Evolutionary conservation across 768 basidiomycete species (phyloP).

Genomic region (Serendipita sp.): DNA sequence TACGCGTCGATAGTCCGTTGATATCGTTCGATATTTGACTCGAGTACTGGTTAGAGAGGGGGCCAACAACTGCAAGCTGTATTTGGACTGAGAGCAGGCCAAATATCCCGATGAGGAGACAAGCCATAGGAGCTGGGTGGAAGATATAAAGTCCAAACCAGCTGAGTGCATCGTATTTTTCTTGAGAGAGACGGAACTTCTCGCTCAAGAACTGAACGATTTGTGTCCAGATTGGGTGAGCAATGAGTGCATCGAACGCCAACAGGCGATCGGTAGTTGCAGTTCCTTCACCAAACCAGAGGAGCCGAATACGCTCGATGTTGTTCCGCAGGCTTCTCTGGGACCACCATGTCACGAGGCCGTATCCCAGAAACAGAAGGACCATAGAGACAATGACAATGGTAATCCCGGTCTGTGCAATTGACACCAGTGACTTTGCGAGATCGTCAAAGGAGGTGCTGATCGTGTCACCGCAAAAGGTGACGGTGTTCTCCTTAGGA

Average conservation of each 20-base stretch:
- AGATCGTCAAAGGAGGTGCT: conserved; percentile 76
- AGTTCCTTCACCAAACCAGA: conserved; percentile 28
- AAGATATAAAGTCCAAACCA: conserved; percentile 91
- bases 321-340: conserved; percentile 58
- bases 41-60: conserved; percentile 54
- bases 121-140: conserved; percentile 77
- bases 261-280: conserved; percentile 26
- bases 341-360: conserved; percentile 74
- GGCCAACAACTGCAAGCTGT: conserved; percentile 65
- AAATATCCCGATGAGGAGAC: conserved; percentile 84
- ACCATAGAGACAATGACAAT: conserved; percentile 59
- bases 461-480: conserved; percentile 69
- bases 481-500: conserved; percentile 47
- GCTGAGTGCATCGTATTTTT: conserved; percentile 50
- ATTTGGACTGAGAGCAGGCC: conserved; percentile 75
- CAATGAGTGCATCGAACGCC: conserved; percentile 48
- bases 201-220: conserved; percentile 39
- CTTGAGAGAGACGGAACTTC: conserved; percentile 37
- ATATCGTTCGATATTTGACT: conserved; percentile 43
- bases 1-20: conserved; percentile 49
- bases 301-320: conserved; percentile 53
- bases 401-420: conserved; percentile 62
- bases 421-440: conserved; percentile 58
- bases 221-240: conserved; percentile 59
- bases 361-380: conserved; percentile 56